phyloP scores from a whole-genome alignment of 139 green algal species.

The Chlamydomonas sphaeroides region DNA sequence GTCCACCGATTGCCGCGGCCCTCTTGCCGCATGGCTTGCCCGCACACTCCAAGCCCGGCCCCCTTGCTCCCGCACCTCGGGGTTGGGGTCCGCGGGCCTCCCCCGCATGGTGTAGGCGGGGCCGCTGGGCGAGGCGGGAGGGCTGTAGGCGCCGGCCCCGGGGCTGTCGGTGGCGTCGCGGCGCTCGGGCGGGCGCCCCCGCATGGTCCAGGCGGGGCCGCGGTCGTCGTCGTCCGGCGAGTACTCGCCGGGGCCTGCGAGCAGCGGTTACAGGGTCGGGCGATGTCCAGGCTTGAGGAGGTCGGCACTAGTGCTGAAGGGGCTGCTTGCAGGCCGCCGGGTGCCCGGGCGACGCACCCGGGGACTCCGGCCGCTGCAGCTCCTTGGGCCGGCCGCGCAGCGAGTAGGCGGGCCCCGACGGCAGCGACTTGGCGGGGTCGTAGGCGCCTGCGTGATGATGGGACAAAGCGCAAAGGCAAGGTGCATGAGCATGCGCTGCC shows the following conservation, averaged over 20 bases:
- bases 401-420: slow-evolving; percentile 36
- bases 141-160: slow-evolving; percentile 36
- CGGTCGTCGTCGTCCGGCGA: not conserved
- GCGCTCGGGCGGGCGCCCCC: not conserved
- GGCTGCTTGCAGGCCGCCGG: too few species aligned
- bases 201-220: slow-evolving; percentile 51
- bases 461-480: too few species aligned
- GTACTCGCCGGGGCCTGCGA: slow-evolving; percentile 42
- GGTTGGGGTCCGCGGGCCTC: not conserved
- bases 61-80: not conserved
- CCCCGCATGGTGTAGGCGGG: slow-evolving; percentile 40
- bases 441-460: slow-evolving; percentile 12
- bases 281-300: too few species aligned
- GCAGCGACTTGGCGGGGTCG: slow-evolving; percentile 18
- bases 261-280: too few species aligned
- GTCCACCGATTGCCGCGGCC: too few species aligned
- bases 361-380: not conserved
- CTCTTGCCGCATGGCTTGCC: too few species aligned
- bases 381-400: slow-evolving; percentile 25
- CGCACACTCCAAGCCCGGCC: too few species aligned
- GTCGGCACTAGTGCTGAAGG: too few species aligned
- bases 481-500: not conserved
- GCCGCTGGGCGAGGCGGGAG: slow-evolving; percentile 19
- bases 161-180: not conserved
- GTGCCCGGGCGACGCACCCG: too few species aligned